Evolutionary conservation across 2,329 filamentous ascomycete species (phyloP).

Genomic region (Bipolaris cookei): DNA sequence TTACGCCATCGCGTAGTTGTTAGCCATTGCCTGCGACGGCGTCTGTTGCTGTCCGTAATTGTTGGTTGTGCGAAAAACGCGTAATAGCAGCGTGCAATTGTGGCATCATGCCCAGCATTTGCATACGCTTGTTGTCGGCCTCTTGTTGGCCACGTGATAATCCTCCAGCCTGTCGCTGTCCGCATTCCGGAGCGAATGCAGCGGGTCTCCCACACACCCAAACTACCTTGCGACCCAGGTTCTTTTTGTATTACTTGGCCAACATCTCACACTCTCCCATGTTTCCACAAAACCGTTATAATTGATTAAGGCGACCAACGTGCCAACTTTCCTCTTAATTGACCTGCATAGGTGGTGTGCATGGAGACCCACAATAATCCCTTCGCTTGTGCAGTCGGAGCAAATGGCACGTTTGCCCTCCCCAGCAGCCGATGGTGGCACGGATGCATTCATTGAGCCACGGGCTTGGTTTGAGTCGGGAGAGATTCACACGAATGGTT

Average conservation of each 20-base stretch:
- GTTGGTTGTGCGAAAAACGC: too few species aligned
- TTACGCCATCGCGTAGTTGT: too few species aligned
- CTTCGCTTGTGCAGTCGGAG: conserved; percentile 12
- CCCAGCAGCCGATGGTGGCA: background rate
- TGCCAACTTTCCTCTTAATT: background rate
- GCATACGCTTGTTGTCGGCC: background rate
- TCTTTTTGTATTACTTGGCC: background rate
- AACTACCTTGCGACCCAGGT: background rate
- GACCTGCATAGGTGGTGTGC: conserved; percentile 11
- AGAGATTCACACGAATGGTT: background rate
- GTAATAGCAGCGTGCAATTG: too few species aligned
- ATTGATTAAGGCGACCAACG: background rate
- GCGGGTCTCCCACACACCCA: background rate
- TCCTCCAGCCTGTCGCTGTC: background rate
- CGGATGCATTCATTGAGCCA: conserved; percentile 1
- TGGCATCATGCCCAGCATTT: background rate
- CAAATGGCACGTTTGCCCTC: conserved; percentile 7
- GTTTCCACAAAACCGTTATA: background rate
- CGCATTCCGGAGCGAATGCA: background rate
- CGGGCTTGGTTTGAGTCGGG: conserved; percentile 9
- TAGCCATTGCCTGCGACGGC: too few species aligned
- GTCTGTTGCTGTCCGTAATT: too few species aligned
- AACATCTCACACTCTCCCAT: background rate
- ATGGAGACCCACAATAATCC: background rate
- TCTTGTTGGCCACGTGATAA: background rate